Percentiles rank a stretch among this genome's conserved stretches.
phyloP scores from a whole-genome alignment of 2,329 filamentous ascomycete species.

The Penicillium sp. region DNA sequence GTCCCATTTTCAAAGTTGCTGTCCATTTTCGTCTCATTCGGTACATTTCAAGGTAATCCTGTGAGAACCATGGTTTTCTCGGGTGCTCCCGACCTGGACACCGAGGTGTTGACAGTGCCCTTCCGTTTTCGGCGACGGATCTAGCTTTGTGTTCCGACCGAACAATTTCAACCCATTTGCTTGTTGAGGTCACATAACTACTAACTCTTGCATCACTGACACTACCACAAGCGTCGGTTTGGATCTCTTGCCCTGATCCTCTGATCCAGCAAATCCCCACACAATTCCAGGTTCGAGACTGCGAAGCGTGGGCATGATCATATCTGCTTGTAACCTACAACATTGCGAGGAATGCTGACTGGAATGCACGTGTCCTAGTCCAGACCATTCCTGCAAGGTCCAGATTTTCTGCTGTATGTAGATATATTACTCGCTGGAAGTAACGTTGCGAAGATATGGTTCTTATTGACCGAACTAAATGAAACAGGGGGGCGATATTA shows the following conservation, averaged over 20 bases:
- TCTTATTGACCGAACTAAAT: too few species aligned
- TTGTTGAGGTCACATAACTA: not conserved
- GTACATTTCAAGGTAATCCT: too few species aligned
- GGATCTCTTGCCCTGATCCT: not conserved
- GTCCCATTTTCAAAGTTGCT: too few species aligned
- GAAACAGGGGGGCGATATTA: too few species aligned
- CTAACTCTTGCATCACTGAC: too few species aligned
- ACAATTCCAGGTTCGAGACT: not conserved
- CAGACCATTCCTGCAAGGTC: not conserved
- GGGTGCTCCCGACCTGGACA: not conserved
- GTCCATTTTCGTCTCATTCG: too few species aligned
- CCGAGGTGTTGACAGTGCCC: not conserved
- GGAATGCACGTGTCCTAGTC: not conserved
- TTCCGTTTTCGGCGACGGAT: not conserved
- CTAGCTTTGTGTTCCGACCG: too few species aligned
- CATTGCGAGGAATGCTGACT: not conserved
- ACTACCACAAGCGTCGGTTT: too few species aligned
- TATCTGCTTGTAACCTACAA: not conserved
- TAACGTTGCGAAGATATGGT: too few species aligned
- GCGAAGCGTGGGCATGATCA: not conserved
- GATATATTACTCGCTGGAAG: too few species aligned
- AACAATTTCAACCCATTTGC: not conserved
- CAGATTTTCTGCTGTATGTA: too few species aligned
- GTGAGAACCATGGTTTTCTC: not conserved
- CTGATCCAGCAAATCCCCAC: not conserved